phyloP scores from a whole-genome alignment of 2,329 filamentous ascomycete genomes.

The Mycocentrospora acerina region DNA sequence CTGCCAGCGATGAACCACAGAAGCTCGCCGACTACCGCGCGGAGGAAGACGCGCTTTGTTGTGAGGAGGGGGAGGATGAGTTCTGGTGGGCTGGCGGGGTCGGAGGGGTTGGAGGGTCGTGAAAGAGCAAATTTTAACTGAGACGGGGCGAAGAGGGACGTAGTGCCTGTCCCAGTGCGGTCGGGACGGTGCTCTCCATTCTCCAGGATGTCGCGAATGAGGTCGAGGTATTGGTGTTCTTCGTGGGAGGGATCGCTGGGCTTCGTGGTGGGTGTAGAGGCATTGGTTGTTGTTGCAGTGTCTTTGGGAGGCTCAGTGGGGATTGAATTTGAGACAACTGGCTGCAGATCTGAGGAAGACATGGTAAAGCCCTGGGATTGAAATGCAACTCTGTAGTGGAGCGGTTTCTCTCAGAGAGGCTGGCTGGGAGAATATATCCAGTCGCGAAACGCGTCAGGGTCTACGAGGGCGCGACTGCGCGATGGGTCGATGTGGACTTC shows the following conservation, averaged over 20 bases:
- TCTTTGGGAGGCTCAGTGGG: constrained; percentile 16
- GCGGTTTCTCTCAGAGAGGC: background rate
- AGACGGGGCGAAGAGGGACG: constrained; percentile 82
- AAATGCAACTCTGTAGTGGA: background rate
- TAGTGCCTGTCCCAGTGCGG: constrained; percentile 89
- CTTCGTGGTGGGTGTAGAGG: constrained; percentile 7
- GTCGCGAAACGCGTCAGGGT: constrained; percentile 27
- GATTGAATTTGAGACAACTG: constrained; percentile 21
- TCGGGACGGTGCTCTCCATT: constrained; percentile 87
- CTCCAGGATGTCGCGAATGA: constrained; percentile 81
- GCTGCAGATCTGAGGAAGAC: constrained; percentile 30
- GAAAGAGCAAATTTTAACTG: constrained; percentile 86
- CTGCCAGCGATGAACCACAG: constrained; percentile 91
- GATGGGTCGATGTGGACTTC: constrained; percentile 17
- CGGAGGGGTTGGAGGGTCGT: constrained; percentile 42
- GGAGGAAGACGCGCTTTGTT: constrained; percentile 93
- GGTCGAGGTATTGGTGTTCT: constrained; percentile 89
- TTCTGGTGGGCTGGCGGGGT: constrained; percentile 44
- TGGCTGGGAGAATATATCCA: background rate
- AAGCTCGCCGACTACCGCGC: constrained; percentile 86
- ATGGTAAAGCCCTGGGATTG: constrained; percentile 15
- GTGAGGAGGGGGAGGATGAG: constrained; percentile 89
- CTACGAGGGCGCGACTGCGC: constrained; percentile 35
- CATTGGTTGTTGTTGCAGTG: constrained; percentile 12
- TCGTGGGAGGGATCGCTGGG: constrained; percentile 59